Percentiles rank a stretch among this genome's conserved stretches.
These are phyloP conservation scores for Boletus semigastroideus DNA, from an alignment of 1,284 basidiomycete genomes.

Conservation along the genomic window DNA sequence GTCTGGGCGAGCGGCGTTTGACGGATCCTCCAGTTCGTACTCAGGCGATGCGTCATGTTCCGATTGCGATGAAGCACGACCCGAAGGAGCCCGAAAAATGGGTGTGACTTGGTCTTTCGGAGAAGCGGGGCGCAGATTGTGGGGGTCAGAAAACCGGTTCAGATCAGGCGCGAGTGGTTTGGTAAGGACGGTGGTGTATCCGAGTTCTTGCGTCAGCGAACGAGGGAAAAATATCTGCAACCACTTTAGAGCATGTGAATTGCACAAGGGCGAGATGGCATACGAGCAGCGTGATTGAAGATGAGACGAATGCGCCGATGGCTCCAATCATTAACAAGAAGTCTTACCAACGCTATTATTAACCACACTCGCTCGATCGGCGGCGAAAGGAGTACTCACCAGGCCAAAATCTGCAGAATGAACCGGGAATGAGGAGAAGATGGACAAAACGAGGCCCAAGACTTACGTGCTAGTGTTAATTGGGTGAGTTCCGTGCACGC, in stretches of 20 bases:
- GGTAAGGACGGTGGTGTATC: constrained; percentile 43
- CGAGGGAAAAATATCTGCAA: constrained; percentile 73
- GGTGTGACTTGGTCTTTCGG: constrained; percentile 23
- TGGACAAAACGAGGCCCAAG: neutral
- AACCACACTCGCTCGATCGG: neutral
- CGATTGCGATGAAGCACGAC: constrained; percentile 17
- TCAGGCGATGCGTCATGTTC: constrained; percentile 33
- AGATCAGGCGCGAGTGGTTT: constrained; percentile 21
- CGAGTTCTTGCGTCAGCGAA: constrained; percentile 60
- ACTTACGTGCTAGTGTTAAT: constrained; percentile 59
- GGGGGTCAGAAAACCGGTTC: neutral
- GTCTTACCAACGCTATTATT: constrained; percentile 38
- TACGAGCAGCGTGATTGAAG: constrained; percentile 71
- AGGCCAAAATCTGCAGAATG: constrained; percentile 43
- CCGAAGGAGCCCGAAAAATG: constrained; percentile 16
- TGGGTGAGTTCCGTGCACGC: constrained; percentile 45
- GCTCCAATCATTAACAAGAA: constrained; percentile 66
- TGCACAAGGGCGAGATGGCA: constrained; percentile 2
- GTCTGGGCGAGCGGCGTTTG: constrained; percentile 11
- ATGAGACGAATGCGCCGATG: constrained; percentile 71
- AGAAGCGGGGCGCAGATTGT: constrained; percentile 14
- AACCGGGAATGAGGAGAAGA: constrained; percentile 6
- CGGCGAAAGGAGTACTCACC: constrained; percentile 36
- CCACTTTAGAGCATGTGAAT: neutral
- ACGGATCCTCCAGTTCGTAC: constrained; percentile 29